These are phyloP conservation scores for Ammopiptanthus mongolicus DNA, from an alignment of 306 rosid species.

Conservation along the genomic window DNA sequence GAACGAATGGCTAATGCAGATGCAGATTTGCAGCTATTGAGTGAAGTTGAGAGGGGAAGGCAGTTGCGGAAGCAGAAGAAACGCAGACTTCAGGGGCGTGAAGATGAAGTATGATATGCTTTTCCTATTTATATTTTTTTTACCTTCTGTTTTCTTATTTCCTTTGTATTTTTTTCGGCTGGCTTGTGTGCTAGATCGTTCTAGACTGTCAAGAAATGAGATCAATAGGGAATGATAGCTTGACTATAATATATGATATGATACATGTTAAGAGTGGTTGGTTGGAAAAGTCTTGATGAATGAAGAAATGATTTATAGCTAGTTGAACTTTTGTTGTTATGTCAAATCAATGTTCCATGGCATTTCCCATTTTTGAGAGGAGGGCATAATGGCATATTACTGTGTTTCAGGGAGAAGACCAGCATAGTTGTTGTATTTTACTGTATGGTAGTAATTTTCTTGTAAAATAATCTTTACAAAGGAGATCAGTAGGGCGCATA, in stretches of 20 bases:
- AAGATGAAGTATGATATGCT: constrained; percentile 68
- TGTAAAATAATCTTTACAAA: not conserved
- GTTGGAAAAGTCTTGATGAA: not conserved
- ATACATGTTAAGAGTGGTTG: not conserved
- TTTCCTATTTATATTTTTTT: not conserved
- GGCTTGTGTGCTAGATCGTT: not conserved
- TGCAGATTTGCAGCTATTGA: constrained; percentile 71
- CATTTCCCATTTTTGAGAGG: not conserved
- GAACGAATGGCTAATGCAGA: constrained; percentile 75
- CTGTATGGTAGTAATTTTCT: not conserved
- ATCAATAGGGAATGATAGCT: not conserved
- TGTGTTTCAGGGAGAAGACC: not conserved
- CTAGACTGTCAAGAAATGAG: not conserved
- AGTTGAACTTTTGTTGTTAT: not conserved
- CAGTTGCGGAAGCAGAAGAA: constrained; percentile 83
- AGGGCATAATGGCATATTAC: not conserved
- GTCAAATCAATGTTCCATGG: not conserved
- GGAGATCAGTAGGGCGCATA: not conserved
- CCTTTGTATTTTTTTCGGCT: not conserved
- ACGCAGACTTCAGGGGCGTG: constrained; percentile 83
- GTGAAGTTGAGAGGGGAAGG: constrained; percentile 77
- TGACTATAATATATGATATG: not conserved
- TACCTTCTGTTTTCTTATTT: constrained; percentile 11
- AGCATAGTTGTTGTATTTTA: not conserved
- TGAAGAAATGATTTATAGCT: not conserved